Conservation (phyloP, 352 stramenopile genomes). For the Globisporangium iwayamae region DNA sequence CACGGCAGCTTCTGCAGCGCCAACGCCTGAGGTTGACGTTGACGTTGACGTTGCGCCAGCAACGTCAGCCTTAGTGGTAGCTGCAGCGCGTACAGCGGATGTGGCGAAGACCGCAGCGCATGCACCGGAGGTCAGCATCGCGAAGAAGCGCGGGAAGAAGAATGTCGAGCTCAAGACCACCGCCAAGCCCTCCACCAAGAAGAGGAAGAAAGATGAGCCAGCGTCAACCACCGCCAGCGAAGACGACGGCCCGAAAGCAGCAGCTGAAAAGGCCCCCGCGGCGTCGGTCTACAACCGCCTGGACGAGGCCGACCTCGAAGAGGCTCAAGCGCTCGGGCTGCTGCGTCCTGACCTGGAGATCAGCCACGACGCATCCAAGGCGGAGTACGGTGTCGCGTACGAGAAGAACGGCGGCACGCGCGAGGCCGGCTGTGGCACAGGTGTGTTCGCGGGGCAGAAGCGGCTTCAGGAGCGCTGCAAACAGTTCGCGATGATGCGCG, state of each 20-base stretch:
- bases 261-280: neutral
- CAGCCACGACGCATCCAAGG: constrained; percentile 32
- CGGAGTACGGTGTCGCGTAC: constrained; percentile 70
- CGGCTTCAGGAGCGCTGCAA: constrained; percentile 74
- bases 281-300: constrained; percentile 45
- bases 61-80: too few relatives aligned
- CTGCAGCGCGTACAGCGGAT: neutral
- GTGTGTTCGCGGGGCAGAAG: constrained; percentile 62
- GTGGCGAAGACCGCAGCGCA: neutral
- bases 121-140: neutral
- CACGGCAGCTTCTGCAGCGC: too few relatives aligned
- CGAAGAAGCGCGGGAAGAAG: neutral
- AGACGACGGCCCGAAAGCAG: constrained; percentile 6
- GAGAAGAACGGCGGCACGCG: constrained; percentile 71
- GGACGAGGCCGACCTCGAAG: constrained; percentile 50
- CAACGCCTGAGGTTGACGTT: too few relatives aligned
- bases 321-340: constrained; percentile 45
- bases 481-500: constrained; percentile 67
- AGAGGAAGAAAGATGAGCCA: neutral
- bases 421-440: constrained; percentile 39
- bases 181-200: neutral
- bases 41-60: too few relatives aligned
- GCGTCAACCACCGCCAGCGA: constrained; percentile 6
- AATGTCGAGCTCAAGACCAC: neutral
- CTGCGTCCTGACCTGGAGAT: constrained; percentile 45